Evolutionary conservation across 495 filamentous ascomycete species (phyloP), one percentile per base, ranked within the genome.

Genomic region (Penicillium bialowiezense): DNA sequence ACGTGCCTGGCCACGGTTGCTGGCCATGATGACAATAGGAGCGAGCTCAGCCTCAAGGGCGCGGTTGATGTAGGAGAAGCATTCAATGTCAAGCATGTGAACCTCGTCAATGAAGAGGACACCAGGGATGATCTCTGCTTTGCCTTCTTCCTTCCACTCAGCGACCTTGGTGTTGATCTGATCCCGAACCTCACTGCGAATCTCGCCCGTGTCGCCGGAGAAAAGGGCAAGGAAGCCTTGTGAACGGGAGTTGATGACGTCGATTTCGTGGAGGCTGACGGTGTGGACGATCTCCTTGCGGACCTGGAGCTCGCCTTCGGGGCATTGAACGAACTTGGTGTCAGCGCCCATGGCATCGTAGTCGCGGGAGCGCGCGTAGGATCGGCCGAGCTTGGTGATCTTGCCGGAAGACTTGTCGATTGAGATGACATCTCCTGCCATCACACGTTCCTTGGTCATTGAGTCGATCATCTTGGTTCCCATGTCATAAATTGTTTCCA

Each of bases 401-500:
- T 96, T 95, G 44, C 95, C 95, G 1, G 89, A 93, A 3, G 91
- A 89, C 74, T 97, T 97, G 69, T 99, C 95, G 61, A 99, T 97
- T 36, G 86, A 91, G 50, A 99, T 97, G 48, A 99, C 87, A 68
- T 99, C 93, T 51, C 93, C 93, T 6, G 95, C 95, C 82, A 96
- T 95, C 36, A 99, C 89, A 45, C 92, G 90, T 74, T 99, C 93
- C 70, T 97, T 97, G 50, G 89, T 95, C 87, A 99, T 96, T 33
- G 90, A 87, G 58, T 99, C 95, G 54, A 99, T 97, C 95, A 97
- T 97, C 71, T 97, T 97, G 44, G 86, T 91, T 33, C 93, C 93
- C 89, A 98, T 93, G 56, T 98, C 93, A 77, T 97, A 98, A 57
- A 97, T 89, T 15, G 93, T 96, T 71, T 99, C 93, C 93, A 99